Base-by-base conservation (phyloP, 352 stramenopile genomes). In the Thalassiosira livingstoniorum region DNA sequence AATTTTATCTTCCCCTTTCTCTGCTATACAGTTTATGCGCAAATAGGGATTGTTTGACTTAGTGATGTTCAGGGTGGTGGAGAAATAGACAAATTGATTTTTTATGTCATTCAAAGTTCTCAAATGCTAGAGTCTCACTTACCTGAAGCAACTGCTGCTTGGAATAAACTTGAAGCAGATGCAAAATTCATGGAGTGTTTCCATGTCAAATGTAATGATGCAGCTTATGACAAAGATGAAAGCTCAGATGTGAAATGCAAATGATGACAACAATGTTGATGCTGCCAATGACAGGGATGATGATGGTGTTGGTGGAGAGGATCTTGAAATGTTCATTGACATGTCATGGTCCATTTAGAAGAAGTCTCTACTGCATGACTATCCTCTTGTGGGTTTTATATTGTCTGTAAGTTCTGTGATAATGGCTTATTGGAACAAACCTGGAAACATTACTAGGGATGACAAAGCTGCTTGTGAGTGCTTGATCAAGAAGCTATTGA, bases 51-150 rank as follows among this genome's bases (percentile, higher is more conserved):
- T 1, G 5, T 75, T 2, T 10, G 67, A 32, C 57, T 75, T 51
- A 47, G 45, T 67, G 66, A 75, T 42, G 1, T 15, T 13, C 35
- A 75, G 27, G n/a, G n/a, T n/a, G 32, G 5, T 2, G 1, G 45
- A 2, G 18, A n/a, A 1, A 75, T 65, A 47, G 45, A 75, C 34
- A 66, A 66, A 37, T 21, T 75, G 34, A 35, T 43, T 3, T 75
- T 25, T 39, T 75, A 66, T 67, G 27, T 42, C 23, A 25, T 37
- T 34, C 62, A 70, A 18, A 70, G 35, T 57, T 34, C 54, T 55
- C 11, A n/a, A 29, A 64, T 64, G 55, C 11, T 64, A 10, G 55
- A 25, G 4, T 21, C 32, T 11, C 21, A 39, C 15, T 39, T 35
- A 39, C 55, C 11, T 42, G 25, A 42, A 21, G 55, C n/a, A n/a